Evolutionary conservation across 352 stramenopile genomes (phyloP), one percentile per base, ranked within the genome.

Genomic region (Globisporangium echinulatum): DNA sequence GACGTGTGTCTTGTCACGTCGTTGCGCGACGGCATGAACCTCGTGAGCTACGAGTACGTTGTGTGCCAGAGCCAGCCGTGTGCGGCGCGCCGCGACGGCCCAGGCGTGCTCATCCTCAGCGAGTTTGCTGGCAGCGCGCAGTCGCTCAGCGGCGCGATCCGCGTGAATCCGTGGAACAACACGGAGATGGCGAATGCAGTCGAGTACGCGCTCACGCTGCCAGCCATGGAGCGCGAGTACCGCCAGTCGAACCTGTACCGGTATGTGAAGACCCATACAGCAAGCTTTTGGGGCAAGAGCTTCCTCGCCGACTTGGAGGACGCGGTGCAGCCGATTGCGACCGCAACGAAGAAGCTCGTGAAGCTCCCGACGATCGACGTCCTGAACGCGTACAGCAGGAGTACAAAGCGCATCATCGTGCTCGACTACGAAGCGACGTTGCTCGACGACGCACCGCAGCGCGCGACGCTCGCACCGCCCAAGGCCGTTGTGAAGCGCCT

Each of bases 41-140:
- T 97, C 11, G 85, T 96, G 6, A 88, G 80, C 33, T 82, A 96
- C 56, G 88, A 97, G 61, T 97, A 94, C 65, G 77, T 97, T 40
- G 82, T 90, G 0, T 92, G 83, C 49, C 86, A 96, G 68, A 76
- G 52, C 81, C 84, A 58, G 68, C 68, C 43, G 66, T 72, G 51
- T 65, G 67, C 36, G 67, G 63, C n/a, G 61, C 71, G 10, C 42
- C 67, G n/a, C 39, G 49, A 59, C 17, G 87, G 86, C 0, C 88
- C 87, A 0, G 88, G 88, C 4, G 88, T 96, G 36, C 65, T 97
- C 38, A 75, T 97, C 15, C 65, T 96, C 46, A 95, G 84, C 42
- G 88, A 97, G 56, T 97, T 97, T 71, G 87, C 88, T 36, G 88
- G 88, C 4, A 92, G 78, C 43, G 87, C 87, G 14, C 87, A 96